phyloP scores from a whole-genome alignment of 2,329 filamentous ascomycete genomes.

The Dactylella cylindrospora region DNA sequence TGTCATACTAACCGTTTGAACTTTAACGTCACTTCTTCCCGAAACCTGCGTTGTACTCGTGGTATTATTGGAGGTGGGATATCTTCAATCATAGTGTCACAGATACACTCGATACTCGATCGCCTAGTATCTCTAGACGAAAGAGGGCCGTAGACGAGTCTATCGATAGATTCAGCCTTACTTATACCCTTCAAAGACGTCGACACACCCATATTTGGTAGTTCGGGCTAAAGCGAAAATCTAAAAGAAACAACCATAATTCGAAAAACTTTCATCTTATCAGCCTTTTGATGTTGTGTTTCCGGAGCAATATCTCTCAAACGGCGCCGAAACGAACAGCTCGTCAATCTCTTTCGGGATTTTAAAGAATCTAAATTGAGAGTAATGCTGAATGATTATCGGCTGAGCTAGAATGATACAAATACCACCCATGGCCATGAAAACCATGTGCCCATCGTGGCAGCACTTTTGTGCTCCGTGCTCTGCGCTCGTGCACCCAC shows the following conservation, averaged over 20 bases:
- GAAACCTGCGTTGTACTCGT: background rate
- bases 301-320: conserved; percentile 41
- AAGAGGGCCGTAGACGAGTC: conserved; percentile 14
- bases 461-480: too few relatives aligned
- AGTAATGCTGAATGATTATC: too few relatives aligned
- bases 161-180: conserved; percentile 13
- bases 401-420: too few relatives aligned
- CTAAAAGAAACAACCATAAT: conserved; percentile 10
- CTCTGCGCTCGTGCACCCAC: too few relatives aligned
- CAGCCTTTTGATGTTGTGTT: conserved; percentile 1
- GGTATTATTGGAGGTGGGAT: conserved; percentile 3
- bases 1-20: conserved; percentile 31
- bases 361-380: too few relatives aligned
- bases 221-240: background rate
- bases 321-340: conserved; percentile 16
- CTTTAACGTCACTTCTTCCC: conserved; percentile 2
- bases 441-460: too few relatives aligned
- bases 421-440: too few relatives aligned
- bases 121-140: conserved; percentile 24
- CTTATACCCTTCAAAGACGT: conserved; percentile 34
- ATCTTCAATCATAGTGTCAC: conserved; percentile 7
- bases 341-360: too few relatives aligned
- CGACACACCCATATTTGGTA: conserved; percentile 3
- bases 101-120: background rate
- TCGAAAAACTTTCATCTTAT: conserved; percentile 1